A percentile compares a stretch with the other conserved stretches of the same genome.
Evolutionary conservation across 2,329 filamentous ascomycete genomes (phyloP).

Genomic region (Fusarium nurragi): DNA sequence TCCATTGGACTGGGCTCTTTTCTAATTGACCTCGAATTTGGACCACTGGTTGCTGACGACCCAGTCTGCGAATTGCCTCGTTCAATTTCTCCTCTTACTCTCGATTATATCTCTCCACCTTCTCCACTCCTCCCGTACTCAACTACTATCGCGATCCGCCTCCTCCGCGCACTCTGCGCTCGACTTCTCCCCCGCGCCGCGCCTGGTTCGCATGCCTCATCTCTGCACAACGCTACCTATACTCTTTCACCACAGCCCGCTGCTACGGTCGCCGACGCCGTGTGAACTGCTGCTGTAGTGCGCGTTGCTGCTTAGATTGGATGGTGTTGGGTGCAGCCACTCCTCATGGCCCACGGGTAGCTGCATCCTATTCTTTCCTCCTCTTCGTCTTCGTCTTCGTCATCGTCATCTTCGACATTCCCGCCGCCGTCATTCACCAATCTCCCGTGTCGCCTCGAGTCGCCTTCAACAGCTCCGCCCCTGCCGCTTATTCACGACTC

Average conservation of each 20-base stretch:
- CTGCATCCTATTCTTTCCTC: conserved; percentile 39
- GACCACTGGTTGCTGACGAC: conserved; percentile 38
- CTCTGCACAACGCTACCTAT: conserved; percentile 46
- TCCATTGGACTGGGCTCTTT: background rate
- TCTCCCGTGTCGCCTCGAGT: conserved; percentile 18
- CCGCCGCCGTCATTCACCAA: conserved; percentile 1
- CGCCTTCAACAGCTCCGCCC: conserved; percentile 13
- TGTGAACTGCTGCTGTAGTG: conserved; percentile 36
- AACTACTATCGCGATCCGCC: conserved; percentile 19
- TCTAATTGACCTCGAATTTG: conserved; percentile 25
- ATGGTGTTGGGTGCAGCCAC: conserved; percentile 34
- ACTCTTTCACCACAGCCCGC: conserved; percentile 39
- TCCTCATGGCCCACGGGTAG: conserved; percentile 44
- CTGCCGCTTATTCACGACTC: conserved; percentile 9
- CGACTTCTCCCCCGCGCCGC: conserved; percentile 31
- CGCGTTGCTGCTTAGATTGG: conserved; percentile 35
- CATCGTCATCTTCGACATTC: conserved; percentile 14
- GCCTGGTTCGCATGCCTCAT: conserved; percentile 49
- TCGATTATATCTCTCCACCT: background rate
- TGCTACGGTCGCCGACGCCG: conserved; percentile 39
- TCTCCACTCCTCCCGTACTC: background rate
- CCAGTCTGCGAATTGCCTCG: conserved; percentile 44
- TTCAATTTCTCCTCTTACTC: conserved; percentile 6
- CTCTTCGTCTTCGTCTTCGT: conserved; percentile 23
- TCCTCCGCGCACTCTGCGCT: conserved; percentile 31